Conservation (phyloP, 768 basidiomycete species). For the Nidularia sp. region DNA sequence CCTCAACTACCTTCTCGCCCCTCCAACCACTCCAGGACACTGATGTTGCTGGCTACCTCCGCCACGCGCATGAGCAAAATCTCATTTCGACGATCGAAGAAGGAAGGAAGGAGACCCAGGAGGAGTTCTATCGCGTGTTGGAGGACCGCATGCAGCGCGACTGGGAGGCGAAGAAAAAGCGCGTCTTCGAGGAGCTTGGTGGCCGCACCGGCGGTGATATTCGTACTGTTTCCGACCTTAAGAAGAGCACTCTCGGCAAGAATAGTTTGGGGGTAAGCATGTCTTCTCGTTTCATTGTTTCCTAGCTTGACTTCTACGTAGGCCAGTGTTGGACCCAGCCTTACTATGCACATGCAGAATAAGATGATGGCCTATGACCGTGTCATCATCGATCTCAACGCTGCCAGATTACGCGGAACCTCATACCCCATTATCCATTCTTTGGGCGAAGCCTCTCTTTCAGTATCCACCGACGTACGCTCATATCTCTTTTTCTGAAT, state of each 20-base stretch:
- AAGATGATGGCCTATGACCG: slow-evolving; percentile 97
- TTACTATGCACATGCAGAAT: slow-evolving; percentile 78
- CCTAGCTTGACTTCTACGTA: slow-evolving; percentile 7
- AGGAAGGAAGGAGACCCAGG: slow-evolving; percentile 77
- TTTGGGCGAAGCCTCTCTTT: slow-evolving; percentile 61
- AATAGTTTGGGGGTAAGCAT: slow-evolving; percentile 47
- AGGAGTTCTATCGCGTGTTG: slow-evolving; percentile 78
- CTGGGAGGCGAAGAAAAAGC: slow-evolving; percentile 89
- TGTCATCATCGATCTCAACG: slow-evolving; percentile 74
- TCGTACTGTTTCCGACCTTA: slow-evolving; percentile 52
- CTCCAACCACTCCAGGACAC: slow-evolving; percentile 93
- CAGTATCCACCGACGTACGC: slow-evolving; percentile 57
- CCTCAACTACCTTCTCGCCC: slow-evolving; percentile 79
- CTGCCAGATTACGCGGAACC: slow-evolving; percentile 62
- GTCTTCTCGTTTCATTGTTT: not conserved
- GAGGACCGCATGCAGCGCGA: slow-evolving; percentile 73
- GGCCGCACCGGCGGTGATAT: slow-evolving; percentile 56
- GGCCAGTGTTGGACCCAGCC: slow-evolving; percentile 42
- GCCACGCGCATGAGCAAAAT: slow-evolving; percentile 93
- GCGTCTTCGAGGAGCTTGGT: slow-evolving; percentile 87
- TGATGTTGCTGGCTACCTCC: slow-evolving; percentile 89
- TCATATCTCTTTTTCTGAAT: not conserved
- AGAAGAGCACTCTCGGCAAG: slow-evolving; percentile 59
- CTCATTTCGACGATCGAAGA: slow-evolving; percentile 94
- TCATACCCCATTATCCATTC: slow-evolving; percentile 77